phyloP scores from a whole-genome alignment of 257 asterid species.

The Gentiana straminea region DNA sequence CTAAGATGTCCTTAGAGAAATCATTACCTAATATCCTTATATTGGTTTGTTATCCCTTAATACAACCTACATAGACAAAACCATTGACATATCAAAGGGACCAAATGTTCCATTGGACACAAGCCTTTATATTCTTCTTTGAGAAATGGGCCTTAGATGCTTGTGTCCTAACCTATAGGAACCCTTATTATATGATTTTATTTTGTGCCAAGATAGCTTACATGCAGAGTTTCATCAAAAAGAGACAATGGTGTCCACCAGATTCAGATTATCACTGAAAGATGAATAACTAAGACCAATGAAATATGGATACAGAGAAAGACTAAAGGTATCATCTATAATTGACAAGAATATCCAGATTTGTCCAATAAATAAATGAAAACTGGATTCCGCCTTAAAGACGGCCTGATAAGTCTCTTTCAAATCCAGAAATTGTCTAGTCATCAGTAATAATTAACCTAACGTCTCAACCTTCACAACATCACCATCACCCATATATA shows the following conservation, averaged over 20 bases:
- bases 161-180: no score
- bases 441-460: background rate
- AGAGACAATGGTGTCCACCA: background rate
- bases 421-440: background rate
- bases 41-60: no score
- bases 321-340: no score
- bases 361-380: background rate
- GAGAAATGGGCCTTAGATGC: no score
- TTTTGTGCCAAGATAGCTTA: no score
- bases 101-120: no score
- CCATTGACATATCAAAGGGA: no score
- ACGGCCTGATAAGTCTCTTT: background rate
- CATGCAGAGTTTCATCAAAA: background rate
- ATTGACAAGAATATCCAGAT: background rate
- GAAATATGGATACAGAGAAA: background rate
- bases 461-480: background rate
- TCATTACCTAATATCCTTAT: no score
- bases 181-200: background rate
- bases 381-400: background rate
- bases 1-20: no score
- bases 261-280: background rate
- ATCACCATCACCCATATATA: background rate
- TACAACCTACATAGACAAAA: no score
- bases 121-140: no score
- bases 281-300: background rate